Conservation (phyloP, 2,329 filamentous ascomycete genomes). For the Cadophora gregata region DNA sequence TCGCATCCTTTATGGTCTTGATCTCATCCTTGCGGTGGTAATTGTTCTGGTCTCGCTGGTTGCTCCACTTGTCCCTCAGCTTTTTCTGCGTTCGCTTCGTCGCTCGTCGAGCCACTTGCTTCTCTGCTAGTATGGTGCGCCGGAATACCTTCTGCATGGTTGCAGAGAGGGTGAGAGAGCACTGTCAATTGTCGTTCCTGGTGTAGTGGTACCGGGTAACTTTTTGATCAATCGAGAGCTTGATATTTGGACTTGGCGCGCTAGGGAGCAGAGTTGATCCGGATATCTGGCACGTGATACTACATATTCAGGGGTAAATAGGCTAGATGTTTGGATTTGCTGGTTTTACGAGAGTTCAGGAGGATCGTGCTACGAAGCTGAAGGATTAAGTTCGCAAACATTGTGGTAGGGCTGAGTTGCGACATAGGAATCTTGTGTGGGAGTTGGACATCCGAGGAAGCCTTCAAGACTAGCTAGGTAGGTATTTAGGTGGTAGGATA, state of each 20-base stretch:
- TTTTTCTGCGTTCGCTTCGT: conserved; percentile 45
- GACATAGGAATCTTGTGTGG: neutral
- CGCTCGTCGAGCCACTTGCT: conserved; percentile 60
- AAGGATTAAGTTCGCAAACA: neutral
- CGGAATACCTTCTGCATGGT: conserved; percentile 74
- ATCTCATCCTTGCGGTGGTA: conserved; percentile 41
- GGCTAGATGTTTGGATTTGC: conserved; percentile 10
- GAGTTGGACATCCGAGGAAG: neutral
- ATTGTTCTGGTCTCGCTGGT: conserved; percentile 30
- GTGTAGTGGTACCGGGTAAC: conserved; percentile 18
- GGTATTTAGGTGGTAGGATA: no score
- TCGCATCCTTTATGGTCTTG: conserved; percentile 52
- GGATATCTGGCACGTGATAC: conserved; percentile 21
- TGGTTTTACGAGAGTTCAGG: conserved; percentile 13
- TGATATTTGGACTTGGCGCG: conserved; percentile 31
- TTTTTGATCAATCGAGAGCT: conserved; percentile 30
- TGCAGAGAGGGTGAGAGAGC: conserved; percentile 32
- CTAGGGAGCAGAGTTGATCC: conserved; percentile 21
- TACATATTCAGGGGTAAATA: conserved; percentile 14
- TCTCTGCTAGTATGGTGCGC: conserved; percentile 69
- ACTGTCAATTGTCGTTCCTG: conserved; percentile 18
- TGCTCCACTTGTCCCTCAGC: conserved; percentile 36
- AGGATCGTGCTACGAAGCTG: conserved; percentile 18
- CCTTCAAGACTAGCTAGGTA: no score
- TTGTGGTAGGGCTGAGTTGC: conserved; percentile 19